Percentiles rank a stretch among this genome's conserved stretches.
Evolutionary conservation across 495 filamentous ascomycete species (phyloP).

Genomic region (Astrothelium subdiscretum): DNA sequence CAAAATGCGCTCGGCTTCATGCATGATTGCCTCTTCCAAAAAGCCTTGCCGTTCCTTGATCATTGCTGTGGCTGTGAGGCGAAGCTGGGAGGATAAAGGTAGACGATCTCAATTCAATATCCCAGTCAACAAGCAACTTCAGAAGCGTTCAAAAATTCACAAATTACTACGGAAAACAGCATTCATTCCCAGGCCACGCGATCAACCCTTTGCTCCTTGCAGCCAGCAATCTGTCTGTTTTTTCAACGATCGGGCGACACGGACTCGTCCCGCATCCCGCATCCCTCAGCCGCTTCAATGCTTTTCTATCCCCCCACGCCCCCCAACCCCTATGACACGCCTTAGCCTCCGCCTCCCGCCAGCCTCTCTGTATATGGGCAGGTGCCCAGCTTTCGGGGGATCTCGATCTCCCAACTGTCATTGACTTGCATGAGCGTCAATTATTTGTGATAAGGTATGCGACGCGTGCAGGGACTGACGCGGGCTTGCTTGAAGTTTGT

Average conservation of each 20-base stretch:
- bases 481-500: background rate
- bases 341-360: background rate
- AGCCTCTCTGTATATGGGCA: background rate
- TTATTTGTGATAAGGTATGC: background rate
- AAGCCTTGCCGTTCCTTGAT: too few relatives aligned
- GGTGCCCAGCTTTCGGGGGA: background rate
- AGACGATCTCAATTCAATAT: too few relatives aligned
- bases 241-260: slow-evolving; percentile 2
- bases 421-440: background rate
- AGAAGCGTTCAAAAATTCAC: too few relatives aligned
- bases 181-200: background rate
- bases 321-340: background rate
- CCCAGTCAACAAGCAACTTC: too few relatives aligned
- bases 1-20: too few relatives aligned
- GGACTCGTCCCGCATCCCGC: background rate
- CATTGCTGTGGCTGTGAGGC: too few relatives aligned
- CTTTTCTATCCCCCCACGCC: background rate
- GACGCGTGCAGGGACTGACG: background rate
- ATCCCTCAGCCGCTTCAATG: background rate
- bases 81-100: too few relatives aligned
- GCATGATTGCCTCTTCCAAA: too few relatives aligned
- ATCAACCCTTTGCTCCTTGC: background rate
- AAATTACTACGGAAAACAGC: background rate
- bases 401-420: background rate
- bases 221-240: background rate